phyloP scores from a whole-genome alignment of 192 early-diverging fungal genomes.

The Phycomyces blakesleeanus region DNA sequence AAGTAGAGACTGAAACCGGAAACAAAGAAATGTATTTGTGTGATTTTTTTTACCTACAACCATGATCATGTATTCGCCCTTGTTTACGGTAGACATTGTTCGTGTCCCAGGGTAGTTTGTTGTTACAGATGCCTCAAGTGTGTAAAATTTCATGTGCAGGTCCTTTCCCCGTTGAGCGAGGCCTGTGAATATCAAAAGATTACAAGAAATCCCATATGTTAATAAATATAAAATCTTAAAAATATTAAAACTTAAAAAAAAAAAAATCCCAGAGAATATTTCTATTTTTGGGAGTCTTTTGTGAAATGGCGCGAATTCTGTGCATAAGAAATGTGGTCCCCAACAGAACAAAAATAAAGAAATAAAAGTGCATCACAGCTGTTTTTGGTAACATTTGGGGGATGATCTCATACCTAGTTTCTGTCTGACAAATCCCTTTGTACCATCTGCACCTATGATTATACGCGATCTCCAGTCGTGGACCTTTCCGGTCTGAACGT shows the following conservation, averaged over 20 bases:
- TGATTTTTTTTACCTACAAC: constrained; percentile 23
- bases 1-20: too few relatives aligned
- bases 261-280: too few relatives aligned
- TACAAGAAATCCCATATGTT: not conserved
- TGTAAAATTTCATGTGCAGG: constrained; percentile 13
- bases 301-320: not conserved
- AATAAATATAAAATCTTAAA: not conserved
- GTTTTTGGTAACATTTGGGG: not conserved
- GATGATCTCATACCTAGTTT: constrained; percentile 12
- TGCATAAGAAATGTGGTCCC: not conserved
- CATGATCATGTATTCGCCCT: constrained; percentile 11
- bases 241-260: not conserved
- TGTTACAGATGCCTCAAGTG: constrained; percentile 1
- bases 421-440: constrained; percentile 7
- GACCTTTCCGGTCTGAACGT: not conserved
- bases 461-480: constrained; percentile 11
- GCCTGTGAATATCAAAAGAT: not conserved
- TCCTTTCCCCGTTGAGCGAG: not conserved
- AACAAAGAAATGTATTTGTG: too few relatives aligned
- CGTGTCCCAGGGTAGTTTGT: constrained; percentile 21
- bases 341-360: not conserved
- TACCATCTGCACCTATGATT: constrained; percentile 13
- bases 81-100: constrained; percentile 12
- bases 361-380: not conserved
- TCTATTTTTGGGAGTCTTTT: not conserved